Evolutionary conservation across 2,329 filamentous ascomycete species (phyloP), one percentile per base, ranked within the genome.

Genomic region (Pseudogymnoascus sp.): DNA sequence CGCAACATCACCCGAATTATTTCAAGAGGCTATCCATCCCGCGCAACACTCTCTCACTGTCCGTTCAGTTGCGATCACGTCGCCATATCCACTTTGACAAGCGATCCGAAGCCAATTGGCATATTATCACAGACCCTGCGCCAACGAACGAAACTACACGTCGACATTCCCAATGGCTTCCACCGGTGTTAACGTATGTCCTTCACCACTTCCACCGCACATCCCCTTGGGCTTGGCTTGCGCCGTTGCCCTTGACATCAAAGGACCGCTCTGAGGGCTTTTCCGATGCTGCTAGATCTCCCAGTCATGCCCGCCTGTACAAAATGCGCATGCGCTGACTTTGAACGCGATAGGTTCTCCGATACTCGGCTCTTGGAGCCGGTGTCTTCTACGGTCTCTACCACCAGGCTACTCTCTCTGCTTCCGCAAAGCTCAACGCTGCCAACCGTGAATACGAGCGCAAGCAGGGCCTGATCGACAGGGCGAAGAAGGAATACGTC

Each of bases 381-480:
- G 95, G 95, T 77, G 81, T 98, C 76, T 88, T 96, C 81, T 99
- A 99, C 83, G 95, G 95, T 78, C 87, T 96, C 82, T 90, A 88
- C 79, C 93, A 96, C 83, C 95, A 99, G 82, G 83, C 89, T 75
- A 85, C 86, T 68, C 89, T 99, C 78, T 88, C 81, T 71, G 79
- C 90, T 64, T 79, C 84, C 73, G 86, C 92, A 75, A 90, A 87
- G 79, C 79, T 84, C 67, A 82, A 87, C 71, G 85, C 88, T 72
- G 84, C 85, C 73, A 81, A 96, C 79, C 86, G 86, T 75, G 91
- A 96, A 77, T 98, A 93, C 77, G 84, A 93, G 76, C 89, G 91
- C 80, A 96, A 98, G 85, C 85, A 92, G 80, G 85, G 87, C 72
- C 83, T 98, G 83, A 98, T 99, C 82, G 81, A 90, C 74, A 85